These are phyloP conservation scores for Eimeria tenella DNA, from an alignment of 169 alveolate species.

Conservation along the genomic window DNA sequence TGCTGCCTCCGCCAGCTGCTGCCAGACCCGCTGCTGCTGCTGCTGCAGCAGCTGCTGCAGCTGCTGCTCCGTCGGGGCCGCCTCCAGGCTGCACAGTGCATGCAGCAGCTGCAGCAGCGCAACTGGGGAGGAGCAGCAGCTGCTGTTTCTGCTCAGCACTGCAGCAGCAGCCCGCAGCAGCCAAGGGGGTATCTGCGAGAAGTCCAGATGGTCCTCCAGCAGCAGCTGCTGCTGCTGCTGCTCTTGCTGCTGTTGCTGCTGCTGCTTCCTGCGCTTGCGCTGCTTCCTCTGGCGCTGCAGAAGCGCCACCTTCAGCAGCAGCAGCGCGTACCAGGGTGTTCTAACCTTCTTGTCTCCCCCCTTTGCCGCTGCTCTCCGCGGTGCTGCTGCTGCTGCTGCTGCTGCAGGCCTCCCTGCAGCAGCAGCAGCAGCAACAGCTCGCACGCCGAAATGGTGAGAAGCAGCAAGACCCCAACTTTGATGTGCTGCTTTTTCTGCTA, in stretches of 20 bases:
- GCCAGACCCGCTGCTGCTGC: not conserved
- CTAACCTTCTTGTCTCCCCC: not conserved
- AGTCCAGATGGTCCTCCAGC: constrained; percentile 28
- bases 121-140: not conserved
- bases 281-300: constrained; percentile 24
- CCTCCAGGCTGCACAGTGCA: not conserved
- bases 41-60: constrained; percentile 35
- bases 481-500: constrained; percentile 10
- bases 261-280: constrained; percentile 1
- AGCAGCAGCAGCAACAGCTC: not conserved
- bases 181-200: constrained; percentile 4
- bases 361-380: not conserved
- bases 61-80: constrained; percentile 36
- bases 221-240: not conserved
- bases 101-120: constrained; percentile 60
- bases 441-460: not conserved
- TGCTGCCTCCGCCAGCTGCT: not conserved
- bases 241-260: constrained; percentile 27
- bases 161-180: constrained; percentile 43
- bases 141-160: not conserved
- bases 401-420: not conserved
- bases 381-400: not conserved
- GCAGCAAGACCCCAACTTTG: constrained; percentile 43
- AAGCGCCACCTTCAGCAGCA: constrained; percentile 17
- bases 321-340: constrained; percentile 12